phyloP scores from a whole-genome alignment of 306 rosid species.

The Carpinus viminea region DNA sequence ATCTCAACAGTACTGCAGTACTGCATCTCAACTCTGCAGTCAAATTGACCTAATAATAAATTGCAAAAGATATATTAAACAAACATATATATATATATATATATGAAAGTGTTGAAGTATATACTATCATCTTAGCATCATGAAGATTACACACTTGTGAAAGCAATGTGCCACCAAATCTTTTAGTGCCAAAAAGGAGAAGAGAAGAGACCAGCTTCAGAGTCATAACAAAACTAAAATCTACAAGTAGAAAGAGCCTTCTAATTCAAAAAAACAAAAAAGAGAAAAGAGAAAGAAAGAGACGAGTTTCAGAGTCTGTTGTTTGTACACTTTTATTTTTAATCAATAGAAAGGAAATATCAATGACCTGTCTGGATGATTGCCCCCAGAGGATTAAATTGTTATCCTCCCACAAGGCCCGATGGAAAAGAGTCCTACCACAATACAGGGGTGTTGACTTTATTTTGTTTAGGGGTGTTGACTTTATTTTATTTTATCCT shows the following conservation, averaged over 20 bases:
- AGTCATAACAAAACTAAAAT: background rate
- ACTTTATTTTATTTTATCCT: background rate
- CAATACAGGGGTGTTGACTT: no score
- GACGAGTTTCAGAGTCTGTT: background rate
- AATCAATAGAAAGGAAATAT: background rate
- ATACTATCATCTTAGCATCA: background rate
- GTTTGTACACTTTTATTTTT: background rate
- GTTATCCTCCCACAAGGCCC: background rate
- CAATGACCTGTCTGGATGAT: background rate
- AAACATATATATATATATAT: background rate
- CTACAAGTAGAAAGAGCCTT: background rate
- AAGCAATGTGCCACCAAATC: constrained; percentile 2
- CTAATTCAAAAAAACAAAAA: background rate
- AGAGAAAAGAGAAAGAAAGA: background rate
- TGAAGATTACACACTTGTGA: background rate
- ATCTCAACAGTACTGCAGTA: background rate
- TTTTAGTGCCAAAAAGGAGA: background rate
- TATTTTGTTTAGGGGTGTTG: background rate
- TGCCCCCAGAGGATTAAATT: background rate
- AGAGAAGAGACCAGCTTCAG: background rate
- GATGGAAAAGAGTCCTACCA: background rate
- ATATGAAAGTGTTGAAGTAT: background rate
- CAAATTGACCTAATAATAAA: background rate
- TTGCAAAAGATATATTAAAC: background rate
- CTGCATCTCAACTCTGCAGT: background rate